These are phyloP conservation scores for Aspergillus pseudoglaucus DNA, from an alignment of 2,329 filamentous ascomycete species.

Conservation along the genomic window DNA sequence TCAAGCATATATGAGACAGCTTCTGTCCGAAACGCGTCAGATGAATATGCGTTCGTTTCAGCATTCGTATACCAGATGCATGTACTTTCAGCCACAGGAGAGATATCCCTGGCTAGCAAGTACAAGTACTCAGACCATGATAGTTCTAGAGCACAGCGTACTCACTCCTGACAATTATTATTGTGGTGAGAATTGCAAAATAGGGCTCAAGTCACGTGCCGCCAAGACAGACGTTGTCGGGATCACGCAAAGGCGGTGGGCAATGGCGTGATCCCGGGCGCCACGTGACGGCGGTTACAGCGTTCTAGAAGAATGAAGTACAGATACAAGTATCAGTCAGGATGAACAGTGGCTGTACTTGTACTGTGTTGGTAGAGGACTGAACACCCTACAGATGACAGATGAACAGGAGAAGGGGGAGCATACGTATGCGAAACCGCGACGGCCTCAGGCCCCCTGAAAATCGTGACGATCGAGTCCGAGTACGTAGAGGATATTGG, in stretches of 20 bases:
- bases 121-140: no score
- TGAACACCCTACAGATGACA: background rate
- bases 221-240: background rate
- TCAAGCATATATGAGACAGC: no score
- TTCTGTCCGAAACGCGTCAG: no score
- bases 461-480: constrained; percentile 10
- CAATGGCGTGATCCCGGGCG: constrained; percentile 18
- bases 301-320: background rate
- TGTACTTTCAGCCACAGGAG: no score
- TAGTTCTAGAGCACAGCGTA: no score
- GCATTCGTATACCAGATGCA: no score
- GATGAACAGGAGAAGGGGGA: background rate
- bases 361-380: background rate
- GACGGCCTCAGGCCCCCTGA: constrained; percentile 12
- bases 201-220: background rate
- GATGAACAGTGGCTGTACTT: no score
- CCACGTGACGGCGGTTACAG: background rate
- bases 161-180: background rate
- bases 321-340: no score
- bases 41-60: no score
- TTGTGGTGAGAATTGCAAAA: background rate
- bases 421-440: background rate
- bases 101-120: no score
- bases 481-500: background rate
- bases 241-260: constrained; percentile 20